phyloP scores from a whole-genome alignment of 495 filamentous ascomycete genomes.

The Hypomontagnella submonticulosa region DNA sequence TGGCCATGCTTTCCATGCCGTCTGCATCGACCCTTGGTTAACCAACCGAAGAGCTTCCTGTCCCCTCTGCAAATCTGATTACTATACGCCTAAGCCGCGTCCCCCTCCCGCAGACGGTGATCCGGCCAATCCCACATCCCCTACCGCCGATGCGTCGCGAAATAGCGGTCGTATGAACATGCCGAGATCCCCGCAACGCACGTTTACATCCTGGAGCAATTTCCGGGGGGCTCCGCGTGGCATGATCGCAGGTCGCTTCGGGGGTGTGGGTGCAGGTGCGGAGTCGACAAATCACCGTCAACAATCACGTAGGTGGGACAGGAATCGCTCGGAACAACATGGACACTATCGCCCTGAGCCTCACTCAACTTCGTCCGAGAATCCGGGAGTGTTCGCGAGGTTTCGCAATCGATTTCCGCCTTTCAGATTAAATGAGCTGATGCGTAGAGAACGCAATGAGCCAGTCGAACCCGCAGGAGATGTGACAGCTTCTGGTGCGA shows the following conservation, averaged over 20 bases:
- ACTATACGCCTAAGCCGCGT: conserved; percentile 89
- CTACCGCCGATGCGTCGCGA: conserved; percentile 44
- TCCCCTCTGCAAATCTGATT: conserved; percentile 96
- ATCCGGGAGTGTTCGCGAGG: conserved; percentile 33
- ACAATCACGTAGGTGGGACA: conserved; percentile 32
- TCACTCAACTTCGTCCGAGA: conserved; percentile 26
- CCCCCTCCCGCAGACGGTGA: conserved; percentile 50
- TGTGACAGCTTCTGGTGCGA: conserved; percentile 33
- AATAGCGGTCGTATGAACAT: conserved; percentile 55
- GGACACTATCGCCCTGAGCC: conserved; percentile 19
- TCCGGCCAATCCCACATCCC: conserved; percentile 43
- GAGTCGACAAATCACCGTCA: conserved; percentile 35
- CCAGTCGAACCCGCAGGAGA: conserved; percentile 22
- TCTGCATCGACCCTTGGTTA: conserved; percentile 95
- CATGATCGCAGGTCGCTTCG: conserved; percentile 45
- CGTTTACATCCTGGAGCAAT: conserved; percentile 47
- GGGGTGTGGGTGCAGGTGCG: conserved; percentile 31
- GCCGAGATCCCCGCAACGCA: conserved; percentile 48
- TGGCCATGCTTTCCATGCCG: conserved; percentile 95
- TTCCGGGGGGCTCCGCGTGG: conserved; percentile 46
- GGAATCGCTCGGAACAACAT: conserved; percentile 28
- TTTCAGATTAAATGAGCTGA: conserved; percentile 36
- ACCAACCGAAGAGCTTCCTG: conserved; percentile 93
- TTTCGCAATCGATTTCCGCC: conserved; percentile 45
- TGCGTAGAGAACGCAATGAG: conserved; percentile 44